Conservation (phyloP, 306 rosid genomes). For the Coriaria nepalensis region DNA sequence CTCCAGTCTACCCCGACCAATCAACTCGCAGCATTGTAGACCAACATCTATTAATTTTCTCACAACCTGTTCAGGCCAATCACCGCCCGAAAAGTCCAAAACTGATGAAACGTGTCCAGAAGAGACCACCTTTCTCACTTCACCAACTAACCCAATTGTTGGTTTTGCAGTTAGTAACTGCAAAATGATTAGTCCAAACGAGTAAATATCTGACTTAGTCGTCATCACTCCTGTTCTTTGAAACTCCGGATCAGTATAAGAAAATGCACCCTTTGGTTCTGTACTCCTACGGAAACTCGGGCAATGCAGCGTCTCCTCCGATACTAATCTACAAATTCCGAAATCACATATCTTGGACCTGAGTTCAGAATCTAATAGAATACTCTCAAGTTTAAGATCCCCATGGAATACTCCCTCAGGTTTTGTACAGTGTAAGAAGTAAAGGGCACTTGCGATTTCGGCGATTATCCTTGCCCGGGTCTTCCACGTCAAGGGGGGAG, state of each 20-base stretch:
- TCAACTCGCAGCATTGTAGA: constrained; percentile 62
- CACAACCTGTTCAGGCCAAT: constrained; percentile 56
- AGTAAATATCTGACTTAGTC: constrained; percentile 67
- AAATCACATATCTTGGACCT: constrained; percentile 77
- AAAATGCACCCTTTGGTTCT: constrained; percentile 58
- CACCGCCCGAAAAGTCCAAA: constrained; percentile 65
- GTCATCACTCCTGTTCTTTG: constrained; percentile 57
- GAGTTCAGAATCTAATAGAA: constrained; percentile 52
- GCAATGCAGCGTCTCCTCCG: constrained; percentile 48
- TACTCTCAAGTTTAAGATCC: constrained; percentile 54
- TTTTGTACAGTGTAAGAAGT: constrained; percentile 76
- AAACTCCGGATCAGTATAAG: constrained; percentile 65
- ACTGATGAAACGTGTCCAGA: constrained; percentile 38
- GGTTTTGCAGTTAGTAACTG: constrained; percentile 67
- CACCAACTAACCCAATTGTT: constrained; percentile 44
- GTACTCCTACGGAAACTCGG: constrained; percentile 39
- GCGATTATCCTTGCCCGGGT: constrained; percentile 51
- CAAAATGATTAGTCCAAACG: constrained; percentile 67
- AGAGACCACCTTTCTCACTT: constrained; percentile 45
- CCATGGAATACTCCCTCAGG: constrained; percentile 77
- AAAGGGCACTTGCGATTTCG: constrained; percentile 75
- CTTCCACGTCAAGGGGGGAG: constrained; percentile 51
- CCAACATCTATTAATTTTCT: constrained; percentile 49
- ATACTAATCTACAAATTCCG: constrained; percentile 57
- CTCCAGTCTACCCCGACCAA: constrained; percentile 56